These are phyloP conservation scores for Aegilops longissima DNA, from an alignment of 176 grass and related monocot genomes.

Conservation along the genomic window DNA sequence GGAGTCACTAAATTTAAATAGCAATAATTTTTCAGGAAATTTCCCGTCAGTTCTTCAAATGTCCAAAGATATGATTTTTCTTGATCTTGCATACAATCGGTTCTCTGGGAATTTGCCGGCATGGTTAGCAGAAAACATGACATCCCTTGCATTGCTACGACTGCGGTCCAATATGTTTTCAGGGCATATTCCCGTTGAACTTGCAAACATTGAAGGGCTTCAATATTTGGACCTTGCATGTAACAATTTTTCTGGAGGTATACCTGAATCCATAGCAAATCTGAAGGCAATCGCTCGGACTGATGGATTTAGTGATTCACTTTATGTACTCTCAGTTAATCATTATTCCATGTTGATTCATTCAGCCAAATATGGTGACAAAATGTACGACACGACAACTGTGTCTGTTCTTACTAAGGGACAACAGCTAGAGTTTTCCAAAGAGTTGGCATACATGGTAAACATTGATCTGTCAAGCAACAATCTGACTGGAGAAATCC, in stretches of 20 bases:
- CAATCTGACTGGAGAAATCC: background rate
- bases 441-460: background rate
- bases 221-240: conserved; percentile 18
- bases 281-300: conserved; percentile 10
- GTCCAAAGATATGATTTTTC: conserved; percentile 11
- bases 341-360: no score
- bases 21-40: conserved; percentile 29
- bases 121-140: conserved; percentile 26
- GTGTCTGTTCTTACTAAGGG: conserved; percentile 19
- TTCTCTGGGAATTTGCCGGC: conserved; percentile 35
- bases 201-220: conserved; percentile 18
- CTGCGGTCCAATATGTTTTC: conserved; percentile 35
- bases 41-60: conserved; percentile 31
- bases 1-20: conserved; percentile 20
- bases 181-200: conserved; percentile 31
- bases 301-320: background rate
- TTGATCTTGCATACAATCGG: conserved; percentile 46
- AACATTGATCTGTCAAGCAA: background rate
- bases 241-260: conserved; percentile 20
- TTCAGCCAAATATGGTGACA: background rate
- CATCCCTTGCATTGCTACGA: conserved; percentile 15
- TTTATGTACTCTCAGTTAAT: background rate
- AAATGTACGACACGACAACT: background rate
- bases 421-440: background rate
- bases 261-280: conserved; percentile 19